These are phyloP conservation scores for Porpolomopsis calyptriformis DNA, from an alignment of 768 basidiomycete genomes.

Conservation along the genomic window DNA sequence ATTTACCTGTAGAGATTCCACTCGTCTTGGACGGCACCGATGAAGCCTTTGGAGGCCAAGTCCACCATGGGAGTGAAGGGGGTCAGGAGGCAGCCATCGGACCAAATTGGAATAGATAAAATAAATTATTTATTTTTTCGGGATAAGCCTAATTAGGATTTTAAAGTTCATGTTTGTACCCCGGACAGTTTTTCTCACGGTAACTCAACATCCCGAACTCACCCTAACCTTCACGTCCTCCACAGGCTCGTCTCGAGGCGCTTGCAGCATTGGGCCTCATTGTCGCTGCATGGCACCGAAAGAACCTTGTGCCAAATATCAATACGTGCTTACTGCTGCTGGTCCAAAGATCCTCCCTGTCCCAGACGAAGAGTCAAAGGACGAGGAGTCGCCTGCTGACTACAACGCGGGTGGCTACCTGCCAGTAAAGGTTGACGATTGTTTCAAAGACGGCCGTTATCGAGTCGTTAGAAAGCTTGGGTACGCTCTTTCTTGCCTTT, in stretches of 20 bases:
- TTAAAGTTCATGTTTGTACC: no score
- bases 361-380: constrained; percentile 53
- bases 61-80: neutral
- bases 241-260: constrained; percentile 9
- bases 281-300: constrained; percentile 49
- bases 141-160: no score
- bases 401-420: constrained; percentile 79
- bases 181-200: constrained; percentile 3
- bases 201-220: neutral
- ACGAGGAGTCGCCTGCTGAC: constrained; percentile 76
- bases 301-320: constrained; percentile 57
- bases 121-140: no score
- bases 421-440: constrained; percentile 69
- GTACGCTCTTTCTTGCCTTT: constrained; percentile 24
- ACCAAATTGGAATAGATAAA: no score
- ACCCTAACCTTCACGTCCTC: neutral
- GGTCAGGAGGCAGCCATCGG: no score
- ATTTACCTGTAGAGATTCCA: constrained; percentile 70
- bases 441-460: constrained; percentile 80
- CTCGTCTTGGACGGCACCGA: constrained; percentile 76
- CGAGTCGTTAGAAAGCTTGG: constrained; percentile 84
- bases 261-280: constrained; percentile 12
- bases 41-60: constrained; percentile 31
- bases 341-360: constrained; percentile 65
- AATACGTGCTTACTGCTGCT: constrained; percentile 59